phyloP scores from a whole-genome alignment of 2,329 filamentous ascomycete species.

The Colletotrichum liriopes region DNA sequence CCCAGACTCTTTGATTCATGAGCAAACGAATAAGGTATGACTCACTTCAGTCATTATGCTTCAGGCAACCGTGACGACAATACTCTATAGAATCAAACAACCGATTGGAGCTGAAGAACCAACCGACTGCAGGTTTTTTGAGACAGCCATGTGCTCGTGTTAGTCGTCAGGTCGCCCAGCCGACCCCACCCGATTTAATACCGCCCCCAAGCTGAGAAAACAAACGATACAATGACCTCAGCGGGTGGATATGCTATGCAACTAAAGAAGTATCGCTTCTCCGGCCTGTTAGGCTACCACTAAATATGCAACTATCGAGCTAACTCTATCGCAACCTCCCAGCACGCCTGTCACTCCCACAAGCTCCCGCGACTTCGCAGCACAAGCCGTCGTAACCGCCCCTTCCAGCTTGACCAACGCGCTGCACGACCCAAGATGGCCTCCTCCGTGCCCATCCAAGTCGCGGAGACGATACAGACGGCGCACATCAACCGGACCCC shows the following conservation, averaged over 20 bases:
- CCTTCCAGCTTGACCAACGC: neutral
- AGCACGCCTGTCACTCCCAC: constrained; percentile 5
- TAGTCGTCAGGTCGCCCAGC: constrained; percentile 12
- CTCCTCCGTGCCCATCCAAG: constrained; percentile 72
- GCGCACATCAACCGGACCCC: constrained; percentile 83
- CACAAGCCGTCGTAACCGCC: neutral
- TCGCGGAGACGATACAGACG: constrained; percentile 86
- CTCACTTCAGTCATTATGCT: neutral
- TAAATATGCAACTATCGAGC: constrained; percentile 28
- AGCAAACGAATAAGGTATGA: neutral
- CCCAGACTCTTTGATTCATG: too few relatives aligned
- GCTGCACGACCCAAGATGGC: constrained; percentile 55
- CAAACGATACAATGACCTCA: constrained; percentile 34
- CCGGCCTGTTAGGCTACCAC: neutral
- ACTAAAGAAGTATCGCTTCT: neutral
- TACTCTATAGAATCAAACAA: neutral
- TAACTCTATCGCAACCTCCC: constrained; percentile 35
- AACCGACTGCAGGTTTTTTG: constrained; percentile 5
- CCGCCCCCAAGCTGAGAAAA: constrained; percentile 6
- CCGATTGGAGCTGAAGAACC: neutral
- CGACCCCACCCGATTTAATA: constrained; percentile 27
- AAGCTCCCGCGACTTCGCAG: constrained; percentile 16
- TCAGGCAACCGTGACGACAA: neutral
- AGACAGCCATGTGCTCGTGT: constrained; percentile 32
- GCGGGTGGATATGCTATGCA: constrained; percentile 4